Base-by-base conservation (phyloP, 2,329 filamentous ascomycete species). In the Epichloe sibirici region DNA sequence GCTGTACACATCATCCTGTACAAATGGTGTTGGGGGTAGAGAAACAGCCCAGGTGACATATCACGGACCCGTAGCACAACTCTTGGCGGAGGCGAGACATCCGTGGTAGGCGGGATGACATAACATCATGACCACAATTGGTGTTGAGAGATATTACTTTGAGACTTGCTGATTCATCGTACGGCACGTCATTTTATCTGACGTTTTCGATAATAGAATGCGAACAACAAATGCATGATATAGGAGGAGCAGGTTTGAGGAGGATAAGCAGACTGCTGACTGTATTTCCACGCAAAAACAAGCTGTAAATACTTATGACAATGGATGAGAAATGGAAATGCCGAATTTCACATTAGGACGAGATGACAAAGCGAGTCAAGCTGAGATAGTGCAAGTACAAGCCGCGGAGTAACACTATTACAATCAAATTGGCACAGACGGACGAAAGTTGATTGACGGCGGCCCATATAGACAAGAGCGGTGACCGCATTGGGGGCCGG, bases 71-170 rank as follows among this genome's bases (percentile, higher is more conserved):
- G 47, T 52, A 17, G 53, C 51, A 40, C 42, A 53, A 31, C 47
- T 53, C 12, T 43, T 53, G 46, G 51, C 51, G 23, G 31, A 53
- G 31, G 35, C 51, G 17, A 53, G 51, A 50, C 25, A 50, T 34
- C 42, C 13, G 23, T 17, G 43, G 42, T 42, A 47, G 51, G 31
- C 28, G 47, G 38, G 28, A 23, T 42, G n/a, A n/a, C 15, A 28
- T 15, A n/a, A 35, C 45, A 46, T 2, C 17, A 13, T 38, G 43
- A 13, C n/a, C 31, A 17, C 6, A 23, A 6, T n/a, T 34, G 38
- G 47, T 40, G 13, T 17, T 21, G 13, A 21, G 21, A 25, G 12
- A 50, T 35, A 35, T 44, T 21, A 25, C 31, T 37, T 51, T 51
- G 42, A 38, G 31, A 51, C 49, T 17, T 43, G 17, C 17, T 45